Evolutionary conservation across 331 rosid species (phyloP).

Genomic region (Acacia pycnantha): DNA sequence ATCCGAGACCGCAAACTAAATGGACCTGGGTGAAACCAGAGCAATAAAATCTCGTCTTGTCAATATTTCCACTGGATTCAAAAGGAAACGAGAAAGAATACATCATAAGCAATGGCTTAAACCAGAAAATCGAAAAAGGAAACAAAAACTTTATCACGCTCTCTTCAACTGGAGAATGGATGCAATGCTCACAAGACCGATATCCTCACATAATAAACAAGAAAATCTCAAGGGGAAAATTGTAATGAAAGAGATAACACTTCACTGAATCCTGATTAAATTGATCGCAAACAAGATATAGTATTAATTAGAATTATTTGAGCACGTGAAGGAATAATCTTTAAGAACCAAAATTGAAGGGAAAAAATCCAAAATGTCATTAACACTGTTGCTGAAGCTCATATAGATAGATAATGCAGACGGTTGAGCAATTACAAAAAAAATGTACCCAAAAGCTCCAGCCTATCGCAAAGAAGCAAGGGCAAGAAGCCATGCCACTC

Average conservation of each 20-base stretch:
- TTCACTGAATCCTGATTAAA: constrained; percentile 2
- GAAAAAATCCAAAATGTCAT: not conserved
- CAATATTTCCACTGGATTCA: constrained; percentile 47
- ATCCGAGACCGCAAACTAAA: constrained; percentile 41
- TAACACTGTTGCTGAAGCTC: constrained; percentile 22
- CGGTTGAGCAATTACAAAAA: constrained; percentile 8
- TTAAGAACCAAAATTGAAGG: constrained; percentile 14
- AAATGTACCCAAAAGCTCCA: constrained; percentile 6
- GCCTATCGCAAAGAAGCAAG: not conserved
- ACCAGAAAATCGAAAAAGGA: constrained; percentile 20
- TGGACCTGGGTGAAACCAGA: constrained; percentile 39
- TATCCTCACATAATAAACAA: not conserved
- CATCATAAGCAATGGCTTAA: constrained; percentile 35
- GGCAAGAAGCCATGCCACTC: not conserved
- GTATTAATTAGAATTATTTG: constrained; percentile 14
- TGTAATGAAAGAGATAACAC: not conserved
- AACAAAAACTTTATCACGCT: constrained; percentile 17
- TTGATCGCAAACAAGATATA: not conserved
- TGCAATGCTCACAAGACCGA: constrained; percentile 8
- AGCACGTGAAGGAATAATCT: not conserved
- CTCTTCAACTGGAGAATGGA: constrained; percentile 5
- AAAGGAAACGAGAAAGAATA: constrained; percentile 32
- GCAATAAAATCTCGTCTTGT: constrained; percentile 34
- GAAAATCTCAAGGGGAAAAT: not conserved
- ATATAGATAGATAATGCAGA: not conserved